Conservation (phyloP, 495 filamentous ascomycete genomes). For the Immersiella caudata region DNA sequence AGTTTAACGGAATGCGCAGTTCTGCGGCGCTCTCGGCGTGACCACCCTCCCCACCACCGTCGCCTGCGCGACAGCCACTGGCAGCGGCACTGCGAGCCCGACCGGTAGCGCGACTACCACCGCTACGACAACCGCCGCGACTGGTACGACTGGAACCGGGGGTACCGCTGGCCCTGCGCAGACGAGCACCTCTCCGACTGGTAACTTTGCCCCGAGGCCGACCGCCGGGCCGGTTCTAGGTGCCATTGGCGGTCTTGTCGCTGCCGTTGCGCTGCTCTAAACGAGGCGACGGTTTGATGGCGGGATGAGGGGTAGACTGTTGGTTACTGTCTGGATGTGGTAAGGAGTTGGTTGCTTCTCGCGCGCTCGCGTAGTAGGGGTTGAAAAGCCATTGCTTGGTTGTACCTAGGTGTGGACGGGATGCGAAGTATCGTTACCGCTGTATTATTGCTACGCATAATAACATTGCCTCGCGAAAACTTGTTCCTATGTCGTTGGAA, state of each 20-base stretch:
- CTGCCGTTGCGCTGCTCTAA: constrained; percentile 39
- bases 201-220: constrained; percentile 31
- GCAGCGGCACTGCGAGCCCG: constrained; percentile 27
- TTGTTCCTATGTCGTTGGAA: not conserved
- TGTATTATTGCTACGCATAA: not conserved
- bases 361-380: not conserved
- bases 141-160: constrained; percentile 15
- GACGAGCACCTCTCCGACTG: constrained; percentile 11
- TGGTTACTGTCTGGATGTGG: not conserved
- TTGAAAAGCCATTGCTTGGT: not conserved
- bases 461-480: not conserved
- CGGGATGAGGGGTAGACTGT: not conserved
- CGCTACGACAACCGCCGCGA: constrained; percentile 21
- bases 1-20: constrained; percentile 17
- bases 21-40: constrained; percentile 42
- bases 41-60: constrained; percentile 40
- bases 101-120: constrained; percentile 29
- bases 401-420: not conserved
- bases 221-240: constrained; percentile 35
- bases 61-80: constrained; percentile 33
- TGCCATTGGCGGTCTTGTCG: constrained; percentile 38
- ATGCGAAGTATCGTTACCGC: not conserved
- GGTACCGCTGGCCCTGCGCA: constrained; percentile 4
- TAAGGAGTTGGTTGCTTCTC: not conserved
- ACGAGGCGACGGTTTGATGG: not conserved